Conservation (phyloP, 257 asterid genomes). For the Salvia hispanica region DNA sequence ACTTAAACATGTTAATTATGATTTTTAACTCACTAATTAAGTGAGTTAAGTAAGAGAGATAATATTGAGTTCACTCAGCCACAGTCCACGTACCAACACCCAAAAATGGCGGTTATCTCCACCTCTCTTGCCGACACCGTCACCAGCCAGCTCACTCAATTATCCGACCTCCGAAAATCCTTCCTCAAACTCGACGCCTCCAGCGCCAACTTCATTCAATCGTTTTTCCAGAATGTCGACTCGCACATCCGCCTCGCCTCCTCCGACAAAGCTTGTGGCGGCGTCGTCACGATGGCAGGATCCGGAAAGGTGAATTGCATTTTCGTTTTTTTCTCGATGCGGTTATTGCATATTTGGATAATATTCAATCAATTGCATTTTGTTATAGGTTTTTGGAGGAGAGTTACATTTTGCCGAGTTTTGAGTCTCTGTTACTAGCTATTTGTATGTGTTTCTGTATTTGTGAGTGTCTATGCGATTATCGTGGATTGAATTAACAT, state of each 20-base stretch:
- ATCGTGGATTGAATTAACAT: no score
- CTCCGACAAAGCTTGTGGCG: conserved; percentile 52
- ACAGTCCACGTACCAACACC: conserved; percentile 18
- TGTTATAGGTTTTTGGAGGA: not conserved
- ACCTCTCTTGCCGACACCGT: conserved; percentile 46
- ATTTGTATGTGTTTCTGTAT: not conserved
- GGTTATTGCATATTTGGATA: conserved; percentile 35
- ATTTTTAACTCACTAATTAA: no score
- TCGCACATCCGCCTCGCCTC: conserved; percentile 59
- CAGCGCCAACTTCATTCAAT: conserved; percentile 49
- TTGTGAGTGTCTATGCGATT: not conserved
- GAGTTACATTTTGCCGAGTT: not conserved
- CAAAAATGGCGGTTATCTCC: conserved; percentile 46
- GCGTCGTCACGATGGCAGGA: conserved; percentile 85
- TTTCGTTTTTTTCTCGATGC: not conserved
- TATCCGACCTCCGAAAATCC: conserved; percentile 74
- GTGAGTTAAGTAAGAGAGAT: no score
- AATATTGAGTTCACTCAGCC: conserved; percentile 28
- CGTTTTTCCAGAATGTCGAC: conserved; percentile 53
- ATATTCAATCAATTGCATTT: conserved; percentile 16
- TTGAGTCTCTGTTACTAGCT: no score
- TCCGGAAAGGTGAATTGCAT: conserved; percentile 73
- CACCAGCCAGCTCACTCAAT: conserved; percentile 43
- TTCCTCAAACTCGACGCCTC: conserved; percentile 61
- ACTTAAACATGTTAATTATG: no score